Percentiles rank a stretch among this genome's conserved stretches.
Conservation (phyloP, 345 rosid species). For the Durio zibethinus region DNA sequence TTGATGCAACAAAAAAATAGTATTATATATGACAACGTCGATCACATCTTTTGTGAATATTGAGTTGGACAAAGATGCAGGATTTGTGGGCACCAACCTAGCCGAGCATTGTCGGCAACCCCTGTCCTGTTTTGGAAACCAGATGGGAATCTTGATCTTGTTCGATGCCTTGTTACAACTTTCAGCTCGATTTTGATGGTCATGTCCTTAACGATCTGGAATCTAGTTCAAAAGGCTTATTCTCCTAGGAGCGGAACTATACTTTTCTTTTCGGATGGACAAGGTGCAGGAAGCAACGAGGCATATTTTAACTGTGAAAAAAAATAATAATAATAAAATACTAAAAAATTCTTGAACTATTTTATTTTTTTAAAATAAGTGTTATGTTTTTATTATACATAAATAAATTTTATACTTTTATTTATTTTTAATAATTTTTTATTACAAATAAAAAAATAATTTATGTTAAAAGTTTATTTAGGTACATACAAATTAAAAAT, state of each 20-base stretch:
- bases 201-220: slow-evolving; percentile 4
- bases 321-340: too few species aligned
- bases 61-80: slow-evolving; percentile 22
- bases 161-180: slow-evolving; percentile 16
- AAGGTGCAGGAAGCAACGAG: too few species aligned
- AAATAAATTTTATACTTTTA: too few species aligned
- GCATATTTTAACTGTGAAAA: too few species aligned
- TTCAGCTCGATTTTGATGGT: not conserved
- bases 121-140: slow-evolving; percentile 12
- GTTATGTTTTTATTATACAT: too few species aligned
- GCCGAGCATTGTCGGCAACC: not conserved
- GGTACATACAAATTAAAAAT: too few species aligned
- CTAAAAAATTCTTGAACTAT: too few species aligned
- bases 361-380: too few species aligned
- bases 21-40: not conserved
- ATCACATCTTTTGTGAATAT: not conserved
- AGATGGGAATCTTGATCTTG: slow-evolving; percentile 25
- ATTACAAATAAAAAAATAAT: too few species aligned
- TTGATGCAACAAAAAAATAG: too few species aligned
- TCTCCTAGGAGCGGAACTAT: not conserved
- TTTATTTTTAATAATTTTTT: too few species aligned
- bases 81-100: slow-evolving; percentile 19
- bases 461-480: too few species aligned
- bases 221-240: not conserved
- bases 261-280: not conserved